Evolutionary conservation across 2,329 filamentous ascomycete species (phyloP), one percentile per base, ranked within the genome.

Genomic region (Fonsecaea erecta): DNA sequence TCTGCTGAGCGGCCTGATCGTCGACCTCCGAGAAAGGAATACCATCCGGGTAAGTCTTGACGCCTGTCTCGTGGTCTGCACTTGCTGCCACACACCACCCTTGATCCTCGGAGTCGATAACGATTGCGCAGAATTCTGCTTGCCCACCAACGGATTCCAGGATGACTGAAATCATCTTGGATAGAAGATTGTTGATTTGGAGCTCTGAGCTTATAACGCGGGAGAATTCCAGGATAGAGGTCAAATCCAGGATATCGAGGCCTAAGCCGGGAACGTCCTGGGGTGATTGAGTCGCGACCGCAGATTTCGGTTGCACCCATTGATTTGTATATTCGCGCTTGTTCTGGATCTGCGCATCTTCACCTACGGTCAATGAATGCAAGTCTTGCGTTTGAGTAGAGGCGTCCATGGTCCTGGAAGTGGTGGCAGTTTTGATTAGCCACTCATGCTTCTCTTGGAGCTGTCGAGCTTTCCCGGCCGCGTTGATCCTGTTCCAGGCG

Each of bases 181-280:
- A 81, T 62, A 89, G 78, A 2, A 89, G 78, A 56, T 83, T 84
- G 65, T 89, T 86, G 48, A 89, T 84, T 66, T 88, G 83, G 16
- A 89, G 78, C 71, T 89, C 86, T 14, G 86, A 88, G 6, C 86
- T 88, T 69, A 89, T 82, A 5, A 89, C 81, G 73, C 88, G 86
- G 60, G 84, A 88, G 28, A 86, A 88, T 70, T 88, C 85, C 3
- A 89, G 79, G 52, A 89, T 89, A 48, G 84, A 86, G 1, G 84
- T 84, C 16, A 89, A 73, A 73, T 89, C 87, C 61, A 89, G 84
- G 72, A 89, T 87, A 71, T 89, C 86, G 63, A 84, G 73, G 37
- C 80, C 80, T n/a, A 72, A 52, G 2, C 72, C 72, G 55, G 70
- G 69, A 2, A 72, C 67, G 40, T 72, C 71, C 26, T 68, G 67